Evolutionary conservation across 768 basidiomycete genomes (phyloP), one percentile per base, ranked within the genome.

Genomic region (Suillus hirtellus): DNA sequence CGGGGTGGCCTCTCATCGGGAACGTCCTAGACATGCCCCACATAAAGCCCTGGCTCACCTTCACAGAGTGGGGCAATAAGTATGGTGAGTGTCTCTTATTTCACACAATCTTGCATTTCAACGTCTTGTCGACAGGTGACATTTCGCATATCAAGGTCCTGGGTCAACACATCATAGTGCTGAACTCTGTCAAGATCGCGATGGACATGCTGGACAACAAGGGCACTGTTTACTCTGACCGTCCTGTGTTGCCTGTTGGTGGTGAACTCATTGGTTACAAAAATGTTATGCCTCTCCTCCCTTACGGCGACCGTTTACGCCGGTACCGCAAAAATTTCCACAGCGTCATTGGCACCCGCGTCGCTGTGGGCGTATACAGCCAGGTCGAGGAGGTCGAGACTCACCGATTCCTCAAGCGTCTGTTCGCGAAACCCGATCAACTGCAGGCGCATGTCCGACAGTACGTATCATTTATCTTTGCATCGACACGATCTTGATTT

Each of bases 181-280:
- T 89, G 35, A 87, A 86, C 69, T 83, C 81, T 14, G 77, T 77
- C 37, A 77, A 80, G 68, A 69, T 77, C 27, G 85, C 85, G n/a
- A 50, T 76, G 64, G 85, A 88, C 56, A 80, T 89, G 76, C 77
- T 89, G 59, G 86, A 89, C 73, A 87, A 86, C 73, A 87, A 87
- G 69, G 86, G 85, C 64, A 76, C 83, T 38, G 80, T 84, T 40
- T 89, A 89, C 71, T 89, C 88, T 34, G 88, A 89, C 67, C 83
- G 88, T 24, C 88, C 88, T 0, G 70, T 75, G 11, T 63, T 81
- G 27, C 75, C 78, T 2, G 79, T 80, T 77, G 75, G 74, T 61
- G 75, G 73, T 43, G 74, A 76, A 53, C 70, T 76, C 9, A 67
- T 74, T 31, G 76, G 73, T 27, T 73, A 72, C 71, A 71, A 75